Evolutionary conservation across 305 asterid genomes (phyloP).

Genomic region (Fraxinus angustifolia): DNA sequence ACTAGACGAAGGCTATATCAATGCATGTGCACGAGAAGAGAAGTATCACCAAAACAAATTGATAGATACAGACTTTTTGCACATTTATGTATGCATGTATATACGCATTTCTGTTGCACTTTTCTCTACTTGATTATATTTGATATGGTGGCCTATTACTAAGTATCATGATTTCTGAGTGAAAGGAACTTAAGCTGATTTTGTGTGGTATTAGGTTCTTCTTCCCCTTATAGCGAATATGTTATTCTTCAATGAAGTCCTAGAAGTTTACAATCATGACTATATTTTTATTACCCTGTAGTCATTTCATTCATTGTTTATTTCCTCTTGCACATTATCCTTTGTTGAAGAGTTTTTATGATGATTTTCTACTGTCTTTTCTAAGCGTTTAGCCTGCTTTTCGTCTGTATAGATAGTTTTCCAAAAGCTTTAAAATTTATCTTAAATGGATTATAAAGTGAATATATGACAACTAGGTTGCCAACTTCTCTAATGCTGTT

Average conservation of each 20-base stretch:
- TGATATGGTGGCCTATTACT: not conserved
- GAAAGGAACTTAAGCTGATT: not conserved
- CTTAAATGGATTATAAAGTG: constrained; percentile 12
- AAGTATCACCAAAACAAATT: not conserved
- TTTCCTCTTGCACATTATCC: not conserved
- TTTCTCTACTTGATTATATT: not conserved
- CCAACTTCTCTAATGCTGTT: constrained; percentile 29
- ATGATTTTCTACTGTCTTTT: not conserved
- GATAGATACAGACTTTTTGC: not conserved
- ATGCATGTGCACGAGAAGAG: not conserved
- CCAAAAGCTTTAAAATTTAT: not conserved
- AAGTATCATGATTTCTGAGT: not conserved
- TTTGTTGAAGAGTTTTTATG: not conserved
- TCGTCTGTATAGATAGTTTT: not conserved
- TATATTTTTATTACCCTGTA: not conserved
- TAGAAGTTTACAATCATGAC: not conserved
- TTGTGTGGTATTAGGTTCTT: not conserved
- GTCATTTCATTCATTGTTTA: not conserved
- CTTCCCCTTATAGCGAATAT: not conserved
- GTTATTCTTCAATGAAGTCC: not conserved
- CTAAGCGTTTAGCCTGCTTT: not conserved
- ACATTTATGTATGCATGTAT: not conserved
- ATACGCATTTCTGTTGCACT: not conserved
- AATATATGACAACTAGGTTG: constrained; percentile 10
- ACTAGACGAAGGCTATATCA: not conserved